These are phyloP conservation scores for Raddia guianensis DNA, from an alignment of 176 grass and related monocot species.

Conservation along the genomic window DNA sequence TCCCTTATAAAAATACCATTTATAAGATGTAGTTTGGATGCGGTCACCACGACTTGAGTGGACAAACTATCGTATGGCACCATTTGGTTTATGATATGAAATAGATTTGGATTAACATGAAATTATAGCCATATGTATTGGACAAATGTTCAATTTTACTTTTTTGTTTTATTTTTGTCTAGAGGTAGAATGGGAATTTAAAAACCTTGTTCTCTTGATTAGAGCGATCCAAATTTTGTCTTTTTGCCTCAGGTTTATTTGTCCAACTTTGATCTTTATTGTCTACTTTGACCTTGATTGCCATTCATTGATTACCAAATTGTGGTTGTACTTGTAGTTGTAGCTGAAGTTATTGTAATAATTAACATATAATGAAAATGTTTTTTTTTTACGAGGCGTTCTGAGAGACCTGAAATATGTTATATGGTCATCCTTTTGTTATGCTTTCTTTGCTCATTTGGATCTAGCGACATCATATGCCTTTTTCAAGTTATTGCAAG, in stretches of 20 bases:
- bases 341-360: not conserved
- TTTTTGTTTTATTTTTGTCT: not conserved
- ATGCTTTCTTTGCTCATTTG: not conserved
- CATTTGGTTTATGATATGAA: not conserved
- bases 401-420: not conserved
- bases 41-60: not conserved
- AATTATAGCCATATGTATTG: not conserved
- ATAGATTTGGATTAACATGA: not conserved
- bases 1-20: not conserved
- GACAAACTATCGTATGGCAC: not conserved
- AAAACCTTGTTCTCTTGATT: not conserved
- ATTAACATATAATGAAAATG: not conserved
- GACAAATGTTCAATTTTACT: not conserved
- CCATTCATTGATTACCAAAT: conserved; percentile 4
- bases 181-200: not conserved
- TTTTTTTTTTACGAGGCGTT: not conserved
- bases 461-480: not conserved
- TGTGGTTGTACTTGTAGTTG: not conserved
- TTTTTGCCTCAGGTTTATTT: not conserved
- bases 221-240: not conserved
- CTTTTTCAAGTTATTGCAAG: not conserved
- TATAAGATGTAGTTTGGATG: not conserved
- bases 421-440: not conserved
- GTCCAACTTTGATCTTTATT: not conserved
- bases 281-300: not conserved